phyloP scores from a whole-genome alignment of 345 rosid species.

The Acer saccharum region DNA sequence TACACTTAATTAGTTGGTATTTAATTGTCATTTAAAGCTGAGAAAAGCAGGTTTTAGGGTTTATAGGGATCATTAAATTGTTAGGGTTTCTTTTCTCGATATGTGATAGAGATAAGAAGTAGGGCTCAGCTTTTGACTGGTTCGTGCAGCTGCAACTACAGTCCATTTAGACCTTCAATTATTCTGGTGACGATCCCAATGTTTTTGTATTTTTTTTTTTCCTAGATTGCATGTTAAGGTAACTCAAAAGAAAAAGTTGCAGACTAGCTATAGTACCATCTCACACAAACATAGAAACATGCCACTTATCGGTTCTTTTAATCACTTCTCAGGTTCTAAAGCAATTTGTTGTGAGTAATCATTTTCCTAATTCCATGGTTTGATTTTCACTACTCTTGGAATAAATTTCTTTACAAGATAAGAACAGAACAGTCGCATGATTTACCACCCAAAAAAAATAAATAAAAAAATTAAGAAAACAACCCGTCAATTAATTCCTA shows the following conservation, averaged over 20 bases:
- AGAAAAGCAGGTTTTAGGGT: conserved; percentile 7
- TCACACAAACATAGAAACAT: background rate
- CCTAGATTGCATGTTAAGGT: conserved; percentile 17
- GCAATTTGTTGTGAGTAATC: background rate
- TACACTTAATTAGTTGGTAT: background rate
- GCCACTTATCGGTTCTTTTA: background rate
- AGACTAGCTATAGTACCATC: background rate
- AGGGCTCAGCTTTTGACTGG: conserved; percentile 30
- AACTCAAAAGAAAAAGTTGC: background rate
- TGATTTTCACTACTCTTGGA: background rate
- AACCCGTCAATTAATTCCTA: too few species aligned
- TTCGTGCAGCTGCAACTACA: conserved; percentile 19
- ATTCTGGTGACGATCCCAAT: conserved; percentile 24
- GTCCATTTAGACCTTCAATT: conserved; percentile 18
- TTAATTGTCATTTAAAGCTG: conserved; percentile 1
- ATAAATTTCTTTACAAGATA: too few species aligned
- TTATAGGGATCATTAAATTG: conserved; percentile 10
- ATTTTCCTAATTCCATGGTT: background rate
- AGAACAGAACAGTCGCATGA: too few species aligned
- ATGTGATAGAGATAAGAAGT: conserved; percentile 16
- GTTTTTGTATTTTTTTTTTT: background rate
- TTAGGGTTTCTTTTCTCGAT: conserved; percentile 21
- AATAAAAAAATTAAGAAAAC: too few species aligned
- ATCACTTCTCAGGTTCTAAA: too few species aligned
- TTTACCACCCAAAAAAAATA: too few species aligned